Percentiles rank a stretch among this genome's conserved stretches.
phyloP scores from a whole-genome alignment of 192 early-diverging fungal species.

The Chytriomyces sp. region DNA sequence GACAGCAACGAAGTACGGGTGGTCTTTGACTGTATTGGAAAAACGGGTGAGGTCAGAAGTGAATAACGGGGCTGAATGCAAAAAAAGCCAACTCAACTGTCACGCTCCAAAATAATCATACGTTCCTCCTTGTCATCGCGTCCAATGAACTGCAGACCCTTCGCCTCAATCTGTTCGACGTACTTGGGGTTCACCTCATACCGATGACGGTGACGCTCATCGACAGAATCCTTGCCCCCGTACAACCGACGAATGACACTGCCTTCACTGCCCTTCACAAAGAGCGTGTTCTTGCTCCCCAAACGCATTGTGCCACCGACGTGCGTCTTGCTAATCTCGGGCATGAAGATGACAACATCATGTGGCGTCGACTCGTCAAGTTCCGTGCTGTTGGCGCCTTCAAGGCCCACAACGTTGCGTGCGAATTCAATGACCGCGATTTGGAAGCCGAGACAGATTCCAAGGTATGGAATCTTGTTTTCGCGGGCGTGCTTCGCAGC shows the following conservation, averaged over 20 bases:
- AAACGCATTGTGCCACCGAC: constrained; percentile 98
- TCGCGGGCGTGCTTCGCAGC: constrained; percentile 98
- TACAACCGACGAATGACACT: constrained; percentile 71
- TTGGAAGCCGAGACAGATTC: constrained; percentile 97
- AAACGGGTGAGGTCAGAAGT: constrained; percentile 33
- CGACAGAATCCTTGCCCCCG: constrained; percentile 55
- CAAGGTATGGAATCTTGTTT: constrained; percentile 95
- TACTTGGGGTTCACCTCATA: constrained; percentile 96
- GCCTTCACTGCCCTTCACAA: constrained; percentile 53
- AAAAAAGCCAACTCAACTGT: constrained; percentile 30
- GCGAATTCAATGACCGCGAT: constrained; percentile 98
- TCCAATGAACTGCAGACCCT: constrained; percentile 88
- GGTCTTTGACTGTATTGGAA: constrained; percentile 45
- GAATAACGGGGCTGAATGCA: neutral
- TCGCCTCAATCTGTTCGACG: constrained; percentile 71
- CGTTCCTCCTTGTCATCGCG: constrained; percentile 93
- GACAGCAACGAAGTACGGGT: constrained; percentile 92
- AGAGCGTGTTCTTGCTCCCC: constrained; percentile 78
- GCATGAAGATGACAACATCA: constrained; percentile 95
- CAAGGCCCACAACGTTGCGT: constrained; percentile 83
- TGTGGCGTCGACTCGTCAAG: constrained; percentile 67
- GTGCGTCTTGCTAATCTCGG: constrained; percentile 89
- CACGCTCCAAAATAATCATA: constrained; percentile 94
- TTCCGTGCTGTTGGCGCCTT: constrained; percentile 84
- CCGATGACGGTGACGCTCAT: constrained; percentile 95